phyloP scores from a whole-genome alignment of 768 basidiomycete species.

The Astraeus odoratus region DNA sequence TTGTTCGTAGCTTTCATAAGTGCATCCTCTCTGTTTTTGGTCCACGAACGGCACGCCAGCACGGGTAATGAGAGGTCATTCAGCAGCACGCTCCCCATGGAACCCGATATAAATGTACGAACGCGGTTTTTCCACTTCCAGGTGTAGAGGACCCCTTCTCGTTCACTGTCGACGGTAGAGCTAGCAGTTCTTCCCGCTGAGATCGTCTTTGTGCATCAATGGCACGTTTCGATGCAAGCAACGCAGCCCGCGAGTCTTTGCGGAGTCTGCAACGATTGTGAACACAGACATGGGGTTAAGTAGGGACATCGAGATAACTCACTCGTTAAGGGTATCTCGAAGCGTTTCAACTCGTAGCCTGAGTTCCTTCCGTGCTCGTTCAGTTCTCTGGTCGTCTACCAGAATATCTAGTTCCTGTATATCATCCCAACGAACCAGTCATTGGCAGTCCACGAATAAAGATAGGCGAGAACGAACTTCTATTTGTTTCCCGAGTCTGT shows the following conservation, averaged over 20 bases:
- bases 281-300: neutral
- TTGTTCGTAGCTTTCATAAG: constrained; percentile 86
- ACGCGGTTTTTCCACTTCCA: constrained; percentile 56
- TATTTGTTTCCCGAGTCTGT: constrained; percentile 52
- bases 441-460: constrained; percentile 1
- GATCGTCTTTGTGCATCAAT: constrained; percentile 58
- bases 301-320: constrained; percentile 10
- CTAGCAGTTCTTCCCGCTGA: constrained; percentile 63
- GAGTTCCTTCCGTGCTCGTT: constrained; percentile 43
- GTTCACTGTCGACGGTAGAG: constrained; percentile 42
- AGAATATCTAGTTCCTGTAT: constrained; percentile 58
- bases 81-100: neutral
- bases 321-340: constrained; percentile 45
- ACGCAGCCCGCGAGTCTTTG: constrained; percentile 57
- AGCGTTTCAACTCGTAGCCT: constrained; percentile 45
- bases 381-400: constrained; percentile 65
- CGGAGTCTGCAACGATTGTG: constrained; percentile 39
- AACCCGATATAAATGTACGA: constrained; percentile 22
- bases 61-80: neutral
- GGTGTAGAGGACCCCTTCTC: constrained; percentile 28
- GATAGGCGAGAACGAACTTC: constrained; percentile 42
- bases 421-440: neutral
- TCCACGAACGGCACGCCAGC: neutral
- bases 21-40: constrained; percentile 60
- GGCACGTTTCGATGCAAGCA: constrained; percentile 65